Percentiles rank a stretch among this genome's conserved stretches.
Conservation (phyloP, 2,329 filamentous ascomycete species). For the Ceratocystis alfenasii region DNA sequence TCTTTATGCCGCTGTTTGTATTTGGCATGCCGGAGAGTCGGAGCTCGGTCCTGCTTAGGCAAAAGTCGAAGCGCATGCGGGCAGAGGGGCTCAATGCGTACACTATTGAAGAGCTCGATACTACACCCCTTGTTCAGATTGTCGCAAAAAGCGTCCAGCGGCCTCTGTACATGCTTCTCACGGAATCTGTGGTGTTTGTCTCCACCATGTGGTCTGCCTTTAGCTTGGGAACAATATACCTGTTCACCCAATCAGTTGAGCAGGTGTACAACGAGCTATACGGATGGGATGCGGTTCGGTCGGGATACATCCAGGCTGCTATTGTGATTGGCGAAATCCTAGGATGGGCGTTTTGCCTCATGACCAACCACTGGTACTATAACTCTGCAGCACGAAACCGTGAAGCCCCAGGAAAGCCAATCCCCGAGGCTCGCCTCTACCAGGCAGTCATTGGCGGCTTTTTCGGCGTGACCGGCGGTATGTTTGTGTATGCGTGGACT, state of each 20-base stretch:
- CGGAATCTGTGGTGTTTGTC: slow-evolving; percentile 38
- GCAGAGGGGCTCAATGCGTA: slow-evolving; percentile 13
- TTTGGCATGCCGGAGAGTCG: slow-evolving; percentile 20
- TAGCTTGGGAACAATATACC: slow-evolving; percentile 25
- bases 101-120: slow-evolving; percentile 18
- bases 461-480: slow-evolving; percentile 29
- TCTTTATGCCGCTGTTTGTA: slow-evolving; percentile 31
- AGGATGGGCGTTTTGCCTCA: slow-evolving; percentile 22
- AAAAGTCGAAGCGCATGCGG: slow-evolving; percentile 18
- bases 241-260: slow-evolving; percentile 26
- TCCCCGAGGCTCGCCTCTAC: slow-evolving; percentile 21
- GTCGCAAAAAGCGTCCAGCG: slow-evolving; percentile 19
- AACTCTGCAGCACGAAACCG: slow-evolving; percentile 31
- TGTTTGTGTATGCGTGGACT: slow-evolving; percentile 42
- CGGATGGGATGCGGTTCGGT: slow-evolving; percentile 22
- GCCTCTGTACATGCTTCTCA: slow-evolving; percentile 25
- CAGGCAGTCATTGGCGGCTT: slow-evolving; percentile 21
- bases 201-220: slow-evolving; percentile 36
- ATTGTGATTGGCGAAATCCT: slow-evolving; percentile 21
- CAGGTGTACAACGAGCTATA: slow-evolving; percentile 24
- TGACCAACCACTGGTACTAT: slow-evolving; percentile 31
- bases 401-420: slow-evolving; percentile 29
- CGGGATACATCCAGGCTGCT: slow-evolving; percentile 21
- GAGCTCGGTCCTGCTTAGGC: slow-evolving; percentile 10
- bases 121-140: slow-evolving; percentile 13